These are phyloP conservation scores for Aspergillus asperescens DNA, from an alignment of 495 filamentous ascomycete species.

Conservation along the genomic window DNA sequence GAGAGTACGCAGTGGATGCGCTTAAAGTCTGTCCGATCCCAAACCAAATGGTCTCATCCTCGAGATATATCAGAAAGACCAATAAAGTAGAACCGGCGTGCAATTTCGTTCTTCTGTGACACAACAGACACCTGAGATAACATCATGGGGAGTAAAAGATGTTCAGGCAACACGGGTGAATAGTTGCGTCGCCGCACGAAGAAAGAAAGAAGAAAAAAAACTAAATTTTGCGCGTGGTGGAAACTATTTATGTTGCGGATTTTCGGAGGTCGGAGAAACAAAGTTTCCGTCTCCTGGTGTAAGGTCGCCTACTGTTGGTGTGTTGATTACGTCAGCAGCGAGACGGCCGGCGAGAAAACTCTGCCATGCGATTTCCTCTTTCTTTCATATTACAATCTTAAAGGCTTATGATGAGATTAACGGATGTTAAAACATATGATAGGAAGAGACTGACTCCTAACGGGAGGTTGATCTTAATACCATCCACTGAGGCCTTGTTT, in stretches of 20 bases:
- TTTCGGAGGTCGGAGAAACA: not conserved
- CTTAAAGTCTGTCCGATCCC: slow-evolving; percentile 41
- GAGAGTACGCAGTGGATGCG: slow-evolving; percentile 17
- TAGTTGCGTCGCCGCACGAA: slow-evolving; percentile 60
- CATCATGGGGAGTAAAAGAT: slow-evolving; percentile 43
- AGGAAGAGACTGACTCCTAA: slow-evolving; percentile 58
- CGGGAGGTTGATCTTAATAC: slow-evolving; percentile 49
- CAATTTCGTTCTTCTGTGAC: slow-evolving; percentile 59
- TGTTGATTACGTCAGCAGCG: slow-evolving; percentile 12
- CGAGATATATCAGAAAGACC: slow-evolving; percentile 40
- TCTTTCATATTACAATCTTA: slow-evolving; percentile 21
- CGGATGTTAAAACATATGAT: slow-evolving; percentile 47
- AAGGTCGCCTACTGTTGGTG: too few species aligned
- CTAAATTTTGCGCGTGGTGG: slow-evolving; percentile 6
- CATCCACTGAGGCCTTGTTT: slow-evolving; percentile 42
- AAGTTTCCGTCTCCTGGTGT: not conserved
- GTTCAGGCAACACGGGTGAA: slow-evolving; percentile 30
- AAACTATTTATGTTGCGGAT: slow-evolving; percentile 26
- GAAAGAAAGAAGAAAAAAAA: slow-evolving; percentile 41
- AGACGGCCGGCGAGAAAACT: not conserved
- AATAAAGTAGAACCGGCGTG: slow-evolving; percentile 51
- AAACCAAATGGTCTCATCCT: slow-evolving; percentile 49
- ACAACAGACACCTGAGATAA: slow-evolving; percentile 53
- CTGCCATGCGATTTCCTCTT: slow-evolving; percentile 17
- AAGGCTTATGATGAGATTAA: slow-evolving; percentile 52